Percentiles rank a stretch among this genome's conserved stretches.
These are phyloP conservation scores for Chaetomiaceae sp. DNA, from an alignment of 2,329 filamentous ascomycete genomes.

Conservation along the genomic window DNA sequence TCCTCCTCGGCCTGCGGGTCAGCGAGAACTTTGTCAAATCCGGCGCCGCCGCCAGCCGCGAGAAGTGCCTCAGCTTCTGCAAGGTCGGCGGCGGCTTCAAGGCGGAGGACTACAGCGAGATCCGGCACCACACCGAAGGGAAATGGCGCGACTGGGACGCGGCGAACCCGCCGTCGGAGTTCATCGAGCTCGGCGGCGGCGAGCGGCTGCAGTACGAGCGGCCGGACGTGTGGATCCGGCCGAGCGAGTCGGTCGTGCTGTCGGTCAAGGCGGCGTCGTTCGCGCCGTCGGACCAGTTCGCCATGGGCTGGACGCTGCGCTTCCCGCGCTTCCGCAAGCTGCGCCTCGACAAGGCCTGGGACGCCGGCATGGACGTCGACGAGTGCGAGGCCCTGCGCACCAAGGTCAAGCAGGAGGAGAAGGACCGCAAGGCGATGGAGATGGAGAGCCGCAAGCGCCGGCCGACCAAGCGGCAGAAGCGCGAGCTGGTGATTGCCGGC, in stretches of 20 bases:
- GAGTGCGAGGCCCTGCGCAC: slow-evolving; percentile 69
- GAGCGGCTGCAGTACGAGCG: slow-evolving; percentile 64
- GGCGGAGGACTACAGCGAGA: slow-evolving; percentile 74
- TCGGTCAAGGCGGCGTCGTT: slow-evolving; percentile 69
- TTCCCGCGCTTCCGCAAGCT: slow-evolving; percentile 86
- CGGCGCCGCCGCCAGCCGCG: slow-evolving; percentile 47
- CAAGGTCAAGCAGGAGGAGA: slow-evolving; percentile 61
- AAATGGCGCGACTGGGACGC: slow-evolving; percentile 87
- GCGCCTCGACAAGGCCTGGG: slow-evolving; percentile 78
- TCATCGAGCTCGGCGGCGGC: slow-evolving; percentile 75
- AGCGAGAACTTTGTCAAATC: slow-evolving; percentile 60
- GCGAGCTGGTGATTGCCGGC: slow-evolving; percentile 65
- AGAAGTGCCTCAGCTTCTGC: slow-evolving; percentile 90
- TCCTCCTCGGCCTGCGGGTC: slow-evolving; percentile 79
- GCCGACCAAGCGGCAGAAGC: slow-evolving; percentile 57
- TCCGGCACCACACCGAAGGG: slow-evolving; percentile 77
- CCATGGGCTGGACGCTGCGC: slow-evolving; percentile 68
- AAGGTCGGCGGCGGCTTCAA: slow-evolving; percentile 94
- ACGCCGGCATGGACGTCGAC: slow-evolving; percentile 67
- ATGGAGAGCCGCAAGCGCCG: slow-evolving; percentile 61
- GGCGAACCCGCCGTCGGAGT: slow-evolving; percentile 67
- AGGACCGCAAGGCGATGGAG: slow-evolving; percentile 68
- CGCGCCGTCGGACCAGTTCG: slow-evolving; percentile 69
- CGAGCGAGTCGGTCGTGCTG: slow-evolving; percentile 78
- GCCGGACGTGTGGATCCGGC: slow-evolving; percentile 90